phyloP scores from a whole-genome alignment of 176 grass and related monocot genomes.

The Aechmea fasciata region DNA sequence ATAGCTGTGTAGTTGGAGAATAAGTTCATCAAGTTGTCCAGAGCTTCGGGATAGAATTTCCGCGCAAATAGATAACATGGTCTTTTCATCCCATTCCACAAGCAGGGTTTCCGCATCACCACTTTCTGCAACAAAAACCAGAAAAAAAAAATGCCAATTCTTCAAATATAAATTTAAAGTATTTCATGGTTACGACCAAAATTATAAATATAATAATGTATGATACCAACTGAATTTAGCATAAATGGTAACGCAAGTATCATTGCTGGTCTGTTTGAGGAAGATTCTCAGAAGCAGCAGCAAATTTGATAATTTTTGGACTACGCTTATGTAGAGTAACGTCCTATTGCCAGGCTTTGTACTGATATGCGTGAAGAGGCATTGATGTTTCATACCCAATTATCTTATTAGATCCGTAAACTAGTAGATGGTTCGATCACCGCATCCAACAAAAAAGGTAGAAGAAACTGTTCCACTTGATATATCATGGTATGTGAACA shows the following conservation, averaged over 20 bases:
- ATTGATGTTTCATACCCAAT: not conserved
- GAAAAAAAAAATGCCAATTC: not conserved
- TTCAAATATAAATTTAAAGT: no score
- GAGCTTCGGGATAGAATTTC: constrained; percentile 78
- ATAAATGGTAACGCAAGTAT: not conserved
- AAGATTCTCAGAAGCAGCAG: no score
- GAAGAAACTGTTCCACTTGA: not conserved
- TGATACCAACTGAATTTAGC: no score
- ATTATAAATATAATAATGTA: no score
- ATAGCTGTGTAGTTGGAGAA: constrained; percentile 76
- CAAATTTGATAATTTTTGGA: no score
- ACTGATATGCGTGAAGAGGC: not conserved
- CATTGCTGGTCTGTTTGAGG: not conserved
- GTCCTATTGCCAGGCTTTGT: no score
- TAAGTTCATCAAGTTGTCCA: constrained; percentile 65
- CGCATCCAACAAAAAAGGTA: not conserved
- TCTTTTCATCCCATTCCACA: constrained; percentile 92
- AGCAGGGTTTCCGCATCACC: constrained; percentile 46
- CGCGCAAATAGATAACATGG: constrained; percentile 94
- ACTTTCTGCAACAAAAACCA: constrained; percentile 48
- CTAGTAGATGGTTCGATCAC: not conserved
- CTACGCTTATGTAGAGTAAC: no score
- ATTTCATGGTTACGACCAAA: no score
- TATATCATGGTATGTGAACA: no score
- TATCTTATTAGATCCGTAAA: not conserved